Evolutionary conservation across 345 rosid species (phyloP).

Genomic region (Eucalyptus erythrocorys): DNA sequence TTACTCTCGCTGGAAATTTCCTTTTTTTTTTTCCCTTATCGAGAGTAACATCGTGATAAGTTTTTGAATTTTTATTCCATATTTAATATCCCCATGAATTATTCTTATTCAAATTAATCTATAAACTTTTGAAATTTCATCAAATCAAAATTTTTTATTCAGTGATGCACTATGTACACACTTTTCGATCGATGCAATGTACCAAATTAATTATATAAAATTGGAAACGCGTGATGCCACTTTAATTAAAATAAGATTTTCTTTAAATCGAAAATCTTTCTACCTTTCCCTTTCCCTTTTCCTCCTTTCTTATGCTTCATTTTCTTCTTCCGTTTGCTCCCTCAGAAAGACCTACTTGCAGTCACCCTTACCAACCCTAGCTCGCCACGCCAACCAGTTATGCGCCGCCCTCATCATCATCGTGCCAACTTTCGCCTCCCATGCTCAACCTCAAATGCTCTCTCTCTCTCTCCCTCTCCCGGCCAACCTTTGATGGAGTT

Average conservation of each 20-base stretch:
- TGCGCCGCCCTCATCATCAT: not conserved
- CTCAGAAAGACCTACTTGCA: not conserved
- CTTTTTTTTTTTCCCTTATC: not conserved
- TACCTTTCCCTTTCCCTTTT: not conserved
- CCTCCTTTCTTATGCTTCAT: not conserved
- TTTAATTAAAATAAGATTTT: not conserved
- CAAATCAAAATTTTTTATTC: not conserved
- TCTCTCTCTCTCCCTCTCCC: not conserved
- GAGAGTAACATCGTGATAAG: not conserved
- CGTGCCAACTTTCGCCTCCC: not conserved
- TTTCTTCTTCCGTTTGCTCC: not conserved
- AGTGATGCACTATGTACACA: not conserved
- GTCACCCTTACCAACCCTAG: not conserved
- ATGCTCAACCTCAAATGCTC: not conserved
- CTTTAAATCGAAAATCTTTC: not conserved
- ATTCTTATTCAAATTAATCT: not conserved
- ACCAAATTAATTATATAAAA: not conserved
- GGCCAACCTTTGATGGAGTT: not conserved
- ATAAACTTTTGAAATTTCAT: not conserved
- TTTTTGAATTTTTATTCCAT: not conserved
- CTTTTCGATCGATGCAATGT: rapidly evolving
- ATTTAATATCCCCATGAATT: not conserved
- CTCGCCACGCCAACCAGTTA: not conserved
- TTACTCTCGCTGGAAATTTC: not conserved
- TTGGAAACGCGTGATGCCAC: rapidly evolving